A percentile compares a stretch with the other conserved stretches of the same genome.
These are phyloP conservation scores for Sedum album DNA, from an alignment of 164 flowering plant species.

Conservation along the genomic window DNA sequence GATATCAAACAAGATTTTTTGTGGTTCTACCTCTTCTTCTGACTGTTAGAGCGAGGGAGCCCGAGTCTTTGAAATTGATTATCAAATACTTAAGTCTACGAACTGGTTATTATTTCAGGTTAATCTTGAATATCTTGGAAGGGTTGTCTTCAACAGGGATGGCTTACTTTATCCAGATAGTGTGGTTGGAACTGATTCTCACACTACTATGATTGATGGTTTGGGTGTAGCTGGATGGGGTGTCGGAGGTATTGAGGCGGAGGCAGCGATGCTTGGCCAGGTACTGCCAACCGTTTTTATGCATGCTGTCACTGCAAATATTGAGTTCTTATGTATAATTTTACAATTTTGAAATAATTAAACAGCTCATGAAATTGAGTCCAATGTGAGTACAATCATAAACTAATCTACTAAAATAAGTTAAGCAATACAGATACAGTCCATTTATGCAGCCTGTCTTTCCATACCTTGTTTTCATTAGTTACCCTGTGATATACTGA, in stretches of 20 bases:
- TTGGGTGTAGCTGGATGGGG: constrained; percentile 99
- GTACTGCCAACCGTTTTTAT: constrained; percentile 17
- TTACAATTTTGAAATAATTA: neutral
- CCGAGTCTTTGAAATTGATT: neutral
- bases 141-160: constrained; percentile 76
- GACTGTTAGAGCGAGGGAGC: neutral
- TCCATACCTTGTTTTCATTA: neutral
- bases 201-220: constrained; percentile 97
- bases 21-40: neutral
- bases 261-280: constrained; percentile 98
- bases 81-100: neutral
- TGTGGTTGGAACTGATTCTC: constrained; percentile 97
- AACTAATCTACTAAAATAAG: neutral
- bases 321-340: neutral
- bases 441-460: neutral
- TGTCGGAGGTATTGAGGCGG: constrained; percentile 97
- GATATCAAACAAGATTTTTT: too few relatives aligned
- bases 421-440: neutral
- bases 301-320: neutral
- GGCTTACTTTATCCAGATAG: constrained; percentile 92
- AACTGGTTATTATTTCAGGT: constrained; percentile 35
- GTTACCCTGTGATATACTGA: neutral
- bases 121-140: constrained; percentile 84
- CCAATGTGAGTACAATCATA: neutral
- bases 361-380: neutral